Base-by-base conservation (phyloP, 495 filamentous ascomycete species). In the Talaromyces thailandensis region DNA sequence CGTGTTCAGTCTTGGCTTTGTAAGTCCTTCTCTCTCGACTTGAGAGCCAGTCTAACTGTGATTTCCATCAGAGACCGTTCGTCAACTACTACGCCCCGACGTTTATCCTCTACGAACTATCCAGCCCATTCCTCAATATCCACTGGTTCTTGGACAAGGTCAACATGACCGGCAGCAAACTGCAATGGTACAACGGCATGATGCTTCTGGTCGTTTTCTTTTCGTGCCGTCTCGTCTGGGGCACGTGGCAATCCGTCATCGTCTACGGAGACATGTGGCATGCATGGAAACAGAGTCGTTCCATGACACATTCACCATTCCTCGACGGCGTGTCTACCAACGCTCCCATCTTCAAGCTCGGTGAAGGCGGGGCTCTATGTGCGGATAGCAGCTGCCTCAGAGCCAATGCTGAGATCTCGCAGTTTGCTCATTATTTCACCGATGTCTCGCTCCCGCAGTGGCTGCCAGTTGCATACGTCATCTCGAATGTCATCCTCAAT, bases 111-210 rank as follows among this genome's bases (percentile, higher is more conserved):
- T 99, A 96, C 81, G 94, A 99, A 79, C 89, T 99, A 61, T 96
- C 91, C 60, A 88, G 86, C 66, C 92, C 92, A 14, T 93, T 96
- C 78, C 86, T 95, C 68, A 95, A 96, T 73, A 89, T 98, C 75
- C 94, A 99, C 81, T 99, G 94, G 94, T 98, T 99, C 83, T 93
- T 89, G 70, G 94, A 99, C 79, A 99, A 99, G 77, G 81, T 97
- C 68, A 86, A 89, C 72, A 88, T 96, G 82, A 99, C 95, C 24
- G 94, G 94, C 58, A 89, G 89, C 63, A 80, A 73, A 16, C 64
- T 82, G 52, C 92, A 97, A 75, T 86, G 93, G 67, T 89, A 93
- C 75, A 97, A 97, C 72, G 61, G 61, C 12, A 65, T 65, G 52
- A 24, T 70, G 24, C 82, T 92, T 18, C 77, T 90, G 52, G 63